Evolutionary conservation across 2,329 filamentous ascomycete genomes (phyloP).

Genomic region (Fusarium sp.): DNA sequence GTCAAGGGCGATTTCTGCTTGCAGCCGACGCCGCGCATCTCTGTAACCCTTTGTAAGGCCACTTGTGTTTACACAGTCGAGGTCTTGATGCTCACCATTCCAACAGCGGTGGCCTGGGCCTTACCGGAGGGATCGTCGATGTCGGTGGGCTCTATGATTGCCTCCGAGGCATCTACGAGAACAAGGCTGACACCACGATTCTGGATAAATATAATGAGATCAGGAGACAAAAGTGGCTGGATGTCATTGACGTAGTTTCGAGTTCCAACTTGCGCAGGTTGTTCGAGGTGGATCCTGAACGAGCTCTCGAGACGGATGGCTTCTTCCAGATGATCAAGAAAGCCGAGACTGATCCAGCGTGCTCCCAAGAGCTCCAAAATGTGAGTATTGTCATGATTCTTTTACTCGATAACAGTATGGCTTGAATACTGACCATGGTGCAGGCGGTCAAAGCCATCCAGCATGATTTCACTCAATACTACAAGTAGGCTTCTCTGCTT

Average conservation of each 20-base stretch:
- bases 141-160: slow-evolving; percentile 72
- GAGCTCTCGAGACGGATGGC: slow-evolving; percentile 8
- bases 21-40: slow-evolving; percentile 72
- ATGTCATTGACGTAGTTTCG: slow-evolving; percentile 15
- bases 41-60: slow-evolving; percentile 56
- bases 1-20: slow-evolving; percentile 67
- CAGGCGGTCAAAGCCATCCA: no score
- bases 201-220: slow-evolving; percentile 18
- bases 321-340: slow-evolving; percentile 19
- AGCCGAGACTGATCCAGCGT: slow-evolving; percentile 4
- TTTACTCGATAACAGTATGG: no score
- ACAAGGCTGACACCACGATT: slow-evolving; percentile 14
- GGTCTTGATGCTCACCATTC: neutral
- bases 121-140: slow-evolving; percentile 74
- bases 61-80: no score
- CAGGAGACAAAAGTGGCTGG: slow-evolving; percentile 13
- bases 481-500: no score
- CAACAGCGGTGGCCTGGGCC: slow-evolving; percentile 66
- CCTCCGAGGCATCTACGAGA: slow-evolving; percentile 48
- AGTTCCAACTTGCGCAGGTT: slow-evolving; percentile 11
- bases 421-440: no score
- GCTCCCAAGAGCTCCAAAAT: no score
- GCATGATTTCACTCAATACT: no score
- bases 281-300: slow-evolving; percentile 7
- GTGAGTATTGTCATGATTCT: no score